Percentiles rank a stretch among this genome's conserved stretches.
Evolutionary conservation across 2,329 filamentous ascomycete species (phyloP).

Genomic region (Stachybotrys chlorohalonatus): DNA sequence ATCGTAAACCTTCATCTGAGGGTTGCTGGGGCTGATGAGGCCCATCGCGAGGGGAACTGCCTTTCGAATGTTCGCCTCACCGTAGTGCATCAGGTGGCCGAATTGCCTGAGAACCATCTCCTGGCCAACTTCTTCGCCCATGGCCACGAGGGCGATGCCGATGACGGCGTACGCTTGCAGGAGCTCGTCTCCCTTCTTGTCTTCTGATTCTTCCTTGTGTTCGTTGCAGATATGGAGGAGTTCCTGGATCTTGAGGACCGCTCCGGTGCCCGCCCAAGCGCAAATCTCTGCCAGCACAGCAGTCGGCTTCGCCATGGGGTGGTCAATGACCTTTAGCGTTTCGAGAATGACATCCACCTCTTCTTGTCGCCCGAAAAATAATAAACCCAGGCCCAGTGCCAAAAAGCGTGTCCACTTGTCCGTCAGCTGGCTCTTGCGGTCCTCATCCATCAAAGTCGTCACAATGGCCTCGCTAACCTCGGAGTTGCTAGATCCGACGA

Average conservation of each 20-base stretch:
- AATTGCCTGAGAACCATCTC: slow-evolving; percentile 98
- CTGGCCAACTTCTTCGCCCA: slow-evolving; percentile 97
- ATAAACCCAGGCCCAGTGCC: slow-evolving; percentile 80
- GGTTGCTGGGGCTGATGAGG: slow-evolving; percentile 92
- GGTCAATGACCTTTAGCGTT: slow-evolving; percentile 92
- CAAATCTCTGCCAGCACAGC: slow-evolving; percentile 92
- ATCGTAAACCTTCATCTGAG: slow-evolving; percentile 99
- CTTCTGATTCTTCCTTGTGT: slow-evolving; percentile 86
- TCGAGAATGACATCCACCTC: slow-evolving; percentile 98
- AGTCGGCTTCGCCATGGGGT: slow-evolving; percentile 95
- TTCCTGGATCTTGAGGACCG: slow-evolving; percentile 94
- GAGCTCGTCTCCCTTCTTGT: slow-evolving; percentile 91
- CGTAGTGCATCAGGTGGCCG: slow-evolving; percentile 98
- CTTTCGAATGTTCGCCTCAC: slow-evolving; percentile 92
- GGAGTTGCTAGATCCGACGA: slow-evolving; percentile 84
- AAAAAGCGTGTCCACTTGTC: slow-evolving; percentile 99
- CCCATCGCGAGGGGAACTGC: slow-evolving; percentile 96
- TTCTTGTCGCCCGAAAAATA: slow-evolving; percentile 95
- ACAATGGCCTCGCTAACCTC: slow-evolving; percentile 90
- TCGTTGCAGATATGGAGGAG: slow-evolving; percentile 97
- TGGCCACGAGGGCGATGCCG: slow-evolving; percentile 86
- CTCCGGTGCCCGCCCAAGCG: slow-evolving; percentile 94
- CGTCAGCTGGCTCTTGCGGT: slow-evolving; percentile 80
- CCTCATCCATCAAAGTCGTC: slow-evolving; percentile 86
- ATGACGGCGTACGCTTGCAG: slow-evolving; percentile 94